Percentiles rank a stretch among this genome's conserved stretches.
Evolutionary conservation across 139 green algal species (phyloP).

Genomic region (Coelastrella sp.): DNA sequence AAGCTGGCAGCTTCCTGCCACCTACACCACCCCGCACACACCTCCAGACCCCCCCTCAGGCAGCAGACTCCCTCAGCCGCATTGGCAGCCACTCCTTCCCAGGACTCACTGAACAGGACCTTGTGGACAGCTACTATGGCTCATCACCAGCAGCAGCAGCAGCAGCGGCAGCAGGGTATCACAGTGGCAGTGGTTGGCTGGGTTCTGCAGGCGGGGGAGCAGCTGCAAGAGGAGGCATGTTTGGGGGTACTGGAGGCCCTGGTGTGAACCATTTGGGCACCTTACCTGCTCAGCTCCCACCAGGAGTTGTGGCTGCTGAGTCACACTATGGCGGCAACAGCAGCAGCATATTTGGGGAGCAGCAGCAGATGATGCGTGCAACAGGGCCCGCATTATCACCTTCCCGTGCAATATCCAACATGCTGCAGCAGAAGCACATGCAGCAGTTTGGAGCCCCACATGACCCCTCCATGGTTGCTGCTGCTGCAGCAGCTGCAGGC

Average conservation of each 20-base stretch:
- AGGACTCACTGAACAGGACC: too few relatives aligned
- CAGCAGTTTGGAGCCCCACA: background rate
- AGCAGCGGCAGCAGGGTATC: background rate
- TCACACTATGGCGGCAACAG: background rate
- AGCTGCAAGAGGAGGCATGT: too few relatives aligned
- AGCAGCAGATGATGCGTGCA: background rate
- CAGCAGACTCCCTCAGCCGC: constrained; percentile 1
- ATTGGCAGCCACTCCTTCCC: background rate
- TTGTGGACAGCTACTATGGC: background rate
- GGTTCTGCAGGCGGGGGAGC: too few relatives aligned
- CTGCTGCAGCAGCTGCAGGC: background rate
- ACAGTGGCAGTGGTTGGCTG: background rate
- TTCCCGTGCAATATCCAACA: background rate
- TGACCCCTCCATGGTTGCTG: background rate
- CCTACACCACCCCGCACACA: background rate
- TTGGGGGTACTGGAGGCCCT: background rate
- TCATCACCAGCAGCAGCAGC: background rate
- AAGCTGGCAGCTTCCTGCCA: background rate
- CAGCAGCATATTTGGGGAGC: background rate
- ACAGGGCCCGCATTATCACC: background rate
- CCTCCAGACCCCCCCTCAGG: background rate
- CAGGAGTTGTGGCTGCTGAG: background rate
- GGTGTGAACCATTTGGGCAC: background rate
- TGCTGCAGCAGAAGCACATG: constrained; percentile 24
- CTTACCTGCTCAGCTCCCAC: background rate